Percentiles rank a stretch among this genome's conserved stretches.
Conservation (phyloP, 495 filamentous ascomycete genomes). For the Lindgomyces ingoldianus region DNA sequence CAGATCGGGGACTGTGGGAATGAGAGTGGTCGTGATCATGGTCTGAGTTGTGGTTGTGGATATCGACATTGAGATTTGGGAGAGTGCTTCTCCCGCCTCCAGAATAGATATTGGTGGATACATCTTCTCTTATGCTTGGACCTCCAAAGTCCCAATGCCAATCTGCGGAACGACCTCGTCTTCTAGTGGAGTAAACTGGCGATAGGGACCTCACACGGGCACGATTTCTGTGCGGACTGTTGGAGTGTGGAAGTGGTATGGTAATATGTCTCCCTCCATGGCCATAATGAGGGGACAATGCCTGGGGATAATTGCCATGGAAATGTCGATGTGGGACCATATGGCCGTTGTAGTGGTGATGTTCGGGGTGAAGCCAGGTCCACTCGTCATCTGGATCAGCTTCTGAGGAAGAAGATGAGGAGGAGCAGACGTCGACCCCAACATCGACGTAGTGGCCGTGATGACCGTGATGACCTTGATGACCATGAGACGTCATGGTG, state of each 20-base stretch:
- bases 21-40: constrained; percentile 1
- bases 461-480: no score
- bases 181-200: not conserved
- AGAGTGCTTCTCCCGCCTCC: not conserved
- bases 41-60: constrained; percentile 2
- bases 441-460: no score
- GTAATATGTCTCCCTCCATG: not conserved
- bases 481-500: not conserved
- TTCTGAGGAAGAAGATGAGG: not conserved
- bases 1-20: not conserved
- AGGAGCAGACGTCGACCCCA: not conserved
- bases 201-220: no score
- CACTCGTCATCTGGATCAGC: no score
- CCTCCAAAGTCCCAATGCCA: not conserved
- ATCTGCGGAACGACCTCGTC: not conserved
- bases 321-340: no score
- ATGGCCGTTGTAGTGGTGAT: no score
- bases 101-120: not conserved
- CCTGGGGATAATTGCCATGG: no score
- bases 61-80: not conserved
- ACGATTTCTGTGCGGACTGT: not conserved
- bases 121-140: not conserved
- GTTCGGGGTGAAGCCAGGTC: no score
- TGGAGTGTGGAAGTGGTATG: not conserved
- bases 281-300: no score